Evolutionary conservation across 2,329 filamentous ascomycete species (phyloP).

Genomic region (Apiospora aurea): DNA sequence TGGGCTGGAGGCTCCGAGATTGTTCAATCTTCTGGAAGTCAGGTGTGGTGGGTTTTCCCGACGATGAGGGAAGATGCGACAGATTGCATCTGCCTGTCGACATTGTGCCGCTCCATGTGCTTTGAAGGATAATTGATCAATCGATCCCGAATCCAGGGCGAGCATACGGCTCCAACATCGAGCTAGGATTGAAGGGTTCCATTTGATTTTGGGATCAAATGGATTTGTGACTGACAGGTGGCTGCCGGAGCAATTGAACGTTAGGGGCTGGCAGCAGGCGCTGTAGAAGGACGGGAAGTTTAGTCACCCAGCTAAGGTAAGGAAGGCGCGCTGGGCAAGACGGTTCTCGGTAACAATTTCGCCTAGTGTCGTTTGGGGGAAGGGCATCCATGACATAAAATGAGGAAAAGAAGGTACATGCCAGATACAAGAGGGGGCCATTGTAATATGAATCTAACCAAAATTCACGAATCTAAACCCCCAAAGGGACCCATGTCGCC

Average conservation of each 20-base stretch:
- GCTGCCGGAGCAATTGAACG: background rate
- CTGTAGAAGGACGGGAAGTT: background rate
- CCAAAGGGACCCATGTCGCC: slow-evolving; percentile 12
- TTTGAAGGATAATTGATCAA: no score
- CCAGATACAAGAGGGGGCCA: background rate
- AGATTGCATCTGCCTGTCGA: background rate
- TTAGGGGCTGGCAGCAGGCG: background rate
- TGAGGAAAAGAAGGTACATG: slow-evolving; percentile 5
- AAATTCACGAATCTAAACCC: slow-evolving; percentile 11
- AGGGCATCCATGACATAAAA: background rate
- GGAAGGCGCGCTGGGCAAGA: slow-evolving; percentile 6
- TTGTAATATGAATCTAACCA: slow-evolving; percentile 10
- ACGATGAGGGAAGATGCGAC: background rate
- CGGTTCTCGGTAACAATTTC: slow-evolving; percentile 12
- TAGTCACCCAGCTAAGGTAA: background rate
- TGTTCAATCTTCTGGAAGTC: slow-evolving; percentile 17
- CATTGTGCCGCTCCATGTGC: background rate
- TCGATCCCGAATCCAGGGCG: no score
- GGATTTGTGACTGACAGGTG: background rate
- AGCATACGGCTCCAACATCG: background rate
- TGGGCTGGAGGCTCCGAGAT: slow-evolving; percentile 12
- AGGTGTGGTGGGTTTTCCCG: background rate
- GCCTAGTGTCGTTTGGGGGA: background rate
- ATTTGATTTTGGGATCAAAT: no score
- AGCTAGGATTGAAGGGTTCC: background rate